These are phyloP conservation scores for Pythium dissimile DNA, from an alignment of 352 stramenopile genomes.

Conservation along the genomic window DNA sequence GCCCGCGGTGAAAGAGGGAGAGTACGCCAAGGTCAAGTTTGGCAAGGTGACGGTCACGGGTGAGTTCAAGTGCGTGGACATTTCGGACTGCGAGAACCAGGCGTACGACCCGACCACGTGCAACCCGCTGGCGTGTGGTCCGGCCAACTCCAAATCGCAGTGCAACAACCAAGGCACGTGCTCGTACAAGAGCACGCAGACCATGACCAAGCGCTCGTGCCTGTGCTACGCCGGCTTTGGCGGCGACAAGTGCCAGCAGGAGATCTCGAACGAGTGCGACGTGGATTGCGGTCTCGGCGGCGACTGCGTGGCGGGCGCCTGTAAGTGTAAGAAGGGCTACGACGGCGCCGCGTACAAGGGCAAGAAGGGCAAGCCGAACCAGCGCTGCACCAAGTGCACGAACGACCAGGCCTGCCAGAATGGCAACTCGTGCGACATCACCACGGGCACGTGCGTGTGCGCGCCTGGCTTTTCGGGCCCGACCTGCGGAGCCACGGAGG, in stretches of 20 bases:
- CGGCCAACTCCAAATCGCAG: constrained; percentile 17
- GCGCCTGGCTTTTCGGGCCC: constrained; percentile 33
- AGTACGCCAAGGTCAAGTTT: constrained; percentile 56
- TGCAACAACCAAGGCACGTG: constrained; percentile 48
- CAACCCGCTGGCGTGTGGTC: constrained; percentile 29
- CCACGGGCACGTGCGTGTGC: constrained; percentile 36
- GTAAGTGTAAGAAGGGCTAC: constrained; percentile 42
- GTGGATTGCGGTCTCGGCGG: constrained; percentile 49
- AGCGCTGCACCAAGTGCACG: constrained; percentile 39
- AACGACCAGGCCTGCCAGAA: constrained; percentile 37
- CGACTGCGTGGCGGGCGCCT: constrained; percentile 39
- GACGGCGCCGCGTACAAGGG: constrained; percentile 42
- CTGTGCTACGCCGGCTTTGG: constrained; percentile 37
- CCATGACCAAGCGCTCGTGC: constrained; percentile 29
- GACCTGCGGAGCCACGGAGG: constrained; percentile 44
- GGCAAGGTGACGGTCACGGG: constrained; percentile 47
- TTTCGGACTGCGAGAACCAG: constrained; percentile 40
- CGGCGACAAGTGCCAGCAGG: constrained; percentile 44
- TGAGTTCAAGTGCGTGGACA: constrained; percentile 37
- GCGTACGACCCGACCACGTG: constrained; percentile 34
- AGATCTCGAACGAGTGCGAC: constrained; percentile 39
- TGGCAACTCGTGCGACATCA: constrained; percentile 29
- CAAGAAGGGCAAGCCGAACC: constrained; percentile 43
- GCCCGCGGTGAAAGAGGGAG: constrained; percentile 22
- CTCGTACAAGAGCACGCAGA: constrained; percentile 33